phyloP scores from a whole-genome alignment of 257 asterid genomes.

The Capsicum chinense region DNA sequence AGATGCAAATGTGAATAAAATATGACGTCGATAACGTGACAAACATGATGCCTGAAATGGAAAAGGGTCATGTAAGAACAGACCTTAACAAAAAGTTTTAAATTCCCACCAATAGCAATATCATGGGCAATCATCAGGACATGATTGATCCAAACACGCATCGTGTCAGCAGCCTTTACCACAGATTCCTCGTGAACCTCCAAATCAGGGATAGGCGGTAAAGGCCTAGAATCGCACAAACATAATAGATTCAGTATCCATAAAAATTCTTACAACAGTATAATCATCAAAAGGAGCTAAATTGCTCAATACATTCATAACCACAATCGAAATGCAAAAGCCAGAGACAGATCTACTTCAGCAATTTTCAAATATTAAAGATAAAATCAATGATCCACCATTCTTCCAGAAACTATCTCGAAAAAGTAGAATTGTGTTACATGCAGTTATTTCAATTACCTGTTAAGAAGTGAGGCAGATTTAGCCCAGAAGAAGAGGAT shows the following conservation, averaged over 20 bases:
- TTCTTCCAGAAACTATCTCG: neutral
- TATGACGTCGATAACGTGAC: slow-evolving; percentile 17
- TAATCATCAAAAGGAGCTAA: neutral
- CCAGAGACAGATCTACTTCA: slow-evolving; percentile 21
- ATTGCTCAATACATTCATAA: neutral
- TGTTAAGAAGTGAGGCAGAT: slow-evolving; percentile 88
- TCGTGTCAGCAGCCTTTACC: slow-evolving; percentile 71
- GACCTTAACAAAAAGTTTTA: slow-evolving; percentile 70
- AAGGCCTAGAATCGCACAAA: slow-evolving; percentile 59
- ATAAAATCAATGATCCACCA: neutral
- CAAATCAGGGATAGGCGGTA: slow-evolving; percentile 95
- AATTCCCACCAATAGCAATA: slow-evolving; percentile 71
- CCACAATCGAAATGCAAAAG: neutral
- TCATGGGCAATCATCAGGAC: slow-evolving; percentile 67
- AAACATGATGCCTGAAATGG: slow-evolving; percentile 28
- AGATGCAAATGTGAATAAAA: slow-evolving; percentile 28
- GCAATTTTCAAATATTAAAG: slow-evolving; percentile 7
- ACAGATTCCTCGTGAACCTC: slow-evolving; percentile 75
- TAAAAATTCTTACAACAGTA: neutral
- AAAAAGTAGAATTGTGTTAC: neutral
- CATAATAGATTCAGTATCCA: neutral
- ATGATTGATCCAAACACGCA: slow-evolving; percentile 69
- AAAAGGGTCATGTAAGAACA: slow-evolving; percentile 14
- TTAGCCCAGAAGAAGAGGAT: slow-evolving; percentile 92
- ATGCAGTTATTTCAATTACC: slow-evolving; percentile 49